phyloP scores from a whole-genome alignment of 441 rosid species.

The Melastoma candidum region DNA sequence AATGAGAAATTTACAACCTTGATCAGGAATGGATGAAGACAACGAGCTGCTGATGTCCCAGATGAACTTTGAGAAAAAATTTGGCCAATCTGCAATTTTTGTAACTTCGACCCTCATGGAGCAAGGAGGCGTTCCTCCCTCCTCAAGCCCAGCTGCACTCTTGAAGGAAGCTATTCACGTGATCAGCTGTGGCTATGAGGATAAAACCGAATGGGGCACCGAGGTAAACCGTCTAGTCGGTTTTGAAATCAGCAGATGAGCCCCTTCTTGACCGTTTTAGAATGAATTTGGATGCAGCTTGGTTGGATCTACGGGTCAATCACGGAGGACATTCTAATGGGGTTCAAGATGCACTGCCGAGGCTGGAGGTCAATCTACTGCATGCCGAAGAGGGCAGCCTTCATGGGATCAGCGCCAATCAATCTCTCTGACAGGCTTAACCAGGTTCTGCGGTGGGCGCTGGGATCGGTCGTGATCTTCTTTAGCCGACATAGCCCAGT shows the following conservation, averaged over 20 bases:
- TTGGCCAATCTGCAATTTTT: slow-evolving; percentile 59
- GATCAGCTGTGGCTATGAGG: slow-evolving; percentile 68
- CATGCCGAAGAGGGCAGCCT: slow-evolving; percentile 76
- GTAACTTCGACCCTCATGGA: slow-evolving; percentile 69
- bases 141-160: slow-evolving; percentile 64
- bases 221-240: slow-evolving; percentile 32
- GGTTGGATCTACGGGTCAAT: slow-evolving; percentile 97
- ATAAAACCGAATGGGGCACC: slow-evolving; percentile 67
- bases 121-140: slow-evolving; percentile 72
- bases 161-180: slow-evolving; percentile 76
- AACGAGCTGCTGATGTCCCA: slow-evolving; percentile 59
- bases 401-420: slow-evolving; percentile 93
- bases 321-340: slow-evolving; percentile 88
- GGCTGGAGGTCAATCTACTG: slow-evolving; percentile 97
- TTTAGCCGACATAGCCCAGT: slow-evolving; percentile 83
- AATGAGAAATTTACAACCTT: background rate
- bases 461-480: slow-evolving; percentile 95
- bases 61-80: slow-evolving; percentile 62
- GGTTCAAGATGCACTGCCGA: slow-evolving; percentile 94
- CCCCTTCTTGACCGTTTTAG: slow-evolving; percentile 9
- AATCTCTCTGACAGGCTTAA: slow-evolving; percentile 84
- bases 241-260: background rate
- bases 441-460: slow-evolving; percentile 97
- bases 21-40: slow-evolving; percentile 35
- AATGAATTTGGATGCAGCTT: slow-evolving; percentile 36